Evolutionary conservation across 2,329 filamentous ascomycete genomes (phyloP), one percentile per base, ranked within the genome.

Genomic region (Ophiosphaerella herpotricha): DNA sequence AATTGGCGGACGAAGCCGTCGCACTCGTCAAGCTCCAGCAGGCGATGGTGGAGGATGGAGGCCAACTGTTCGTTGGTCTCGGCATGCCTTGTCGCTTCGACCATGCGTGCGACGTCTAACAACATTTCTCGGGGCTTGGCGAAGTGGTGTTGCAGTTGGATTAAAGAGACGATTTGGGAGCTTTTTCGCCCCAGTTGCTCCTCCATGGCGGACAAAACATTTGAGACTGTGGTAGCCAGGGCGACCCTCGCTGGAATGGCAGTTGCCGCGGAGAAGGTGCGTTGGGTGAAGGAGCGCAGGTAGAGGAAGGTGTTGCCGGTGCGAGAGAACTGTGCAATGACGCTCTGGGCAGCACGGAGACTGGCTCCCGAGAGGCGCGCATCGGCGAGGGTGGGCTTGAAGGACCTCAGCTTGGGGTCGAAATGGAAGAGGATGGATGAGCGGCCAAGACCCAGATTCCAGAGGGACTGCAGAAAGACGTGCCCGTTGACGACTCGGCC

Each of bases 351-450:
- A 18, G 75, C 68, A 18, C 63, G 52, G n/a, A 75, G 64, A 52
- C 80, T 84, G 31, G 78, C 65, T 2, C 83, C 84, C 2, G 79
- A 79, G 26, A 82, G 70, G 2, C 78, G 72, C 1, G 79, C 70
- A 45, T 78, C 70, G 4, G 71, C 60, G 32, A 81, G 66, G 4
- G 70, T 68, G 34, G 72, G 75, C 34, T 74, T 68, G 59, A 92
- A 90, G 0, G 74, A 75, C 21, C 72, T 73, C 24, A 77, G 77
- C 2, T 76, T 75, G 2, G 77, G 67, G 43, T 86, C 76, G 78
- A 84, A 90, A 0, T 72, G 66, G 68, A 90, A 94, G 31, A 94
- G 80, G 1, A 88, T 78, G 0, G 89, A 92, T 34, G 85, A 86
- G 40, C 88, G 80, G 0, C 89, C 90, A 5, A 91, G 80, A 0